Percentiles rank a stretch among this genome's conserved stretches.
phyloP scores from a whole-genome alignment of 2,329 filamentous ascomycete genomes.

The Teratosphaeria nubilosa region DNA sequence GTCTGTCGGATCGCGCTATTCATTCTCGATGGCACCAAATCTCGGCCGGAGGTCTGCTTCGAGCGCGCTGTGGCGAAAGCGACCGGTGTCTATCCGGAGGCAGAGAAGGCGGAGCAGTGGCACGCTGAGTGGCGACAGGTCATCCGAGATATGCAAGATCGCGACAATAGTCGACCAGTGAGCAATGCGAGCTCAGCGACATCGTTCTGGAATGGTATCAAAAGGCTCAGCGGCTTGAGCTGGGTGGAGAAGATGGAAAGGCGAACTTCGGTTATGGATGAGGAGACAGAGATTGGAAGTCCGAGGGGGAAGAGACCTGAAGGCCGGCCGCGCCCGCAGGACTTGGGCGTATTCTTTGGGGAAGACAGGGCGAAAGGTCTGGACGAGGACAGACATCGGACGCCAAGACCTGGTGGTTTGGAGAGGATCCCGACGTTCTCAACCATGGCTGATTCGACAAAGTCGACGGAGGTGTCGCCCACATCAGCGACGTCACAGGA shows the following conservation, averaged over 20 bases:
- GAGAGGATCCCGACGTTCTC: slow-evolving; percentile 1
- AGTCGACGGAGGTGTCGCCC: neutral
- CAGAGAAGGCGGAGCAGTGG: slow-evolving; percentile 2
- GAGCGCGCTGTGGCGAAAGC: slow-evolving; percentile 1
- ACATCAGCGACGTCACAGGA: neutral
- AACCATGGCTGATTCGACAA: neutral
- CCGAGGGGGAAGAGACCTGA: neutral
- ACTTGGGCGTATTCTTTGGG: neutral
- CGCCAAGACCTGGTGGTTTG: neutral
- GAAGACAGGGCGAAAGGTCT: neutral
- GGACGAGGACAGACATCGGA: neutral
- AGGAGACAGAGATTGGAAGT: neutral
- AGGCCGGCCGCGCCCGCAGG: neutral
- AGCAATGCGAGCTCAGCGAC: neutral
- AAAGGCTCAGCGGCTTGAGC: neutral
- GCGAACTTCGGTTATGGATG: neutral
- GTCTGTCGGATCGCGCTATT: neutral
- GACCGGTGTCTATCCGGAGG: slow-evolving; percentile 4
- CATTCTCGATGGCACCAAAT: neutral
- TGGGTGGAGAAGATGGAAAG: neutral
- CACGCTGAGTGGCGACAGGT: neutral
- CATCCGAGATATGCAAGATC: neutral
- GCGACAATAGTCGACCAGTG: neutral
- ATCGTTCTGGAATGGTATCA: neutral
- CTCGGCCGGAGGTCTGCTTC: neutral